Base-by-base conservation (phyloP, 2,329 filamentous ascomycete genomes). In the Domatiomyces catenatus region DNA sequence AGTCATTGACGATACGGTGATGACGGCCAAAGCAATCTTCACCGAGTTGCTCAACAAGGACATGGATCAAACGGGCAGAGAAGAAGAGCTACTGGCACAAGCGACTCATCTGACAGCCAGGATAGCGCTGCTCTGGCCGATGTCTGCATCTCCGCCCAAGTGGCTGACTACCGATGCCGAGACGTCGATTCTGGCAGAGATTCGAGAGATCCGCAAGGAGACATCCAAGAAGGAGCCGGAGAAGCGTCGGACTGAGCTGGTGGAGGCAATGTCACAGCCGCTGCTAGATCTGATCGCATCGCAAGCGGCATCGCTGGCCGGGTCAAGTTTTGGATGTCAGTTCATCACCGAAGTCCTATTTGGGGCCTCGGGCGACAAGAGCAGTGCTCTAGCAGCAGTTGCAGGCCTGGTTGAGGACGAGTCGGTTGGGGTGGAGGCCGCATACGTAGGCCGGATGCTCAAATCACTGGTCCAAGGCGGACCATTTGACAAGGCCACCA, bases 181-280 rank as follows among this genome's bases (percentile, higher is more conserved):
- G 56, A 68, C 86, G 36, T 77, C 83, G 50, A 68, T 92, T 12
- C 71, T 98, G 3, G 73, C 79, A 51, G 84, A 95, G 65, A 71
- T 95, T 20, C 83, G 86, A 62, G 77, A 80, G 50, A 83, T 94
- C 56, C 81, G 92, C 49, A 78, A 81, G 59, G 81, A 76, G 12
- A 96, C 89, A 1, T 94, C 86, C 56, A 98, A 96, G 71, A 98
- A 98, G 69, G 87, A 94, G 51, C 75, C 86, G 0, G 81, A 83
- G 49, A 68, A 76, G 19, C 79, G 92, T 52, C 80, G 84, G 52
- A 75, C 79, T 59, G 92, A 95, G 65, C 72, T 98, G 43, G 72
- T 86, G 19, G 78, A 80, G 52, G 75, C 80, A 8, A 70, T 94
- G 24, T 88, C 87, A 1, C 80, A 85, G 1, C 76, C 81, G 26